phyloP scores from a whole-genome alignment of 345 rosid species.

The Kernera saxatilis region DNA sequence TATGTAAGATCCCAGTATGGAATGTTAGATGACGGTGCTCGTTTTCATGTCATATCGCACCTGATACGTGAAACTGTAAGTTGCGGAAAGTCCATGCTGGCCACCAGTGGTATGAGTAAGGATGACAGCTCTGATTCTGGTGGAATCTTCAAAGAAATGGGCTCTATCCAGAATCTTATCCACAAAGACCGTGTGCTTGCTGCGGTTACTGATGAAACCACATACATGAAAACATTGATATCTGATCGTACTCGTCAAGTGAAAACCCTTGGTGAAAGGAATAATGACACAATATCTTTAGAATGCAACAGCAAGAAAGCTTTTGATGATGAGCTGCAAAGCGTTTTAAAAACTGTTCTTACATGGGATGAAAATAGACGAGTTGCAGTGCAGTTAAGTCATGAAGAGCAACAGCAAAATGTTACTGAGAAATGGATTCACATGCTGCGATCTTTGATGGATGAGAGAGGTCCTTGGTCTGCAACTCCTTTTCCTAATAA shows the following conservation, averaged over 20 bases:
- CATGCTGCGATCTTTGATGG: constrained; percentile 87
- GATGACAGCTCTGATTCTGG: constrained; percentile 62
- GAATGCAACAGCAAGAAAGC: constrained; percentile 50
- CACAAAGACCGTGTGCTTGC: constrained; percentile 86
- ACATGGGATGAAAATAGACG: constrained; percentile 81
- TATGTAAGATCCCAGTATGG: constrained; percentile 74
- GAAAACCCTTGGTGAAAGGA: constrained; percentile 56
- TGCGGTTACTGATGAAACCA: constrained; percentile 79
- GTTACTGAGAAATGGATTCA: constrained; percentile 90
- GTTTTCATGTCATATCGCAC: constrained; percentile 85
- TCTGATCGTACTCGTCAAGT: constrained; percentile 70
- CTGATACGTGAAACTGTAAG: constrained; percentile 84
- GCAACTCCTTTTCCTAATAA: constrained; percentile 87
- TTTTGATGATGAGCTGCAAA: constrained; percentile 78
- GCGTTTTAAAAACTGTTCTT: constrained; percentile 50
- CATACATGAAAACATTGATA: constrained; percentile 53
- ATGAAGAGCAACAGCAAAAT: constrained; percentile 91
- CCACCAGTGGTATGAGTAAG: constrained; percentile 59
- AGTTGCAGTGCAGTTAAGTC: constrained; percentile 56
- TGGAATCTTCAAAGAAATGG: constrained; percentile 58
- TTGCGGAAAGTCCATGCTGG: constrained; percentile 80
- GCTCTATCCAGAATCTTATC: constrained; percentile 66
- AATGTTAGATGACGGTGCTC: constrained; percentile 76
- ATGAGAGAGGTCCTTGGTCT: constrained; percentile 99
- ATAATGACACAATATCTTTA: constrained; percentile 48